These are phyloP conservation scores for Vigna nakashimae DNA, from an alignment of 306 rosid genomes.

Conservation along the genomic window DNA sequence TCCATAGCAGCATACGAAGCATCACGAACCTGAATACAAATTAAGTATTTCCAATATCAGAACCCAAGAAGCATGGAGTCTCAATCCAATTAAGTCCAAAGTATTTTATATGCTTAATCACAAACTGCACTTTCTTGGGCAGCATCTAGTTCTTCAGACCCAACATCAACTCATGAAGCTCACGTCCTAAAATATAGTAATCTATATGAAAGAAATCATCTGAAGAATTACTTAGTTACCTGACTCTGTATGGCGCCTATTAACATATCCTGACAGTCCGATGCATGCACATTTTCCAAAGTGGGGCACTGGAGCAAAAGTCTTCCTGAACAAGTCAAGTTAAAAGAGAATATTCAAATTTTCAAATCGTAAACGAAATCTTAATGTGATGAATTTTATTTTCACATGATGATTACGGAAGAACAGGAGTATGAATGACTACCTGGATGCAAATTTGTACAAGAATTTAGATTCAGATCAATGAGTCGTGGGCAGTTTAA, in stretches of 20 bases:
- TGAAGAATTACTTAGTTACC: constrained; percentile 53
- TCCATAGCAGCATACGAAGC: constrained; percentile 48
- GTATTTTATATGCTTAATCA: constrained; percentile 19
- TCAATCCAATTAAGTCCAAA: not conserved
- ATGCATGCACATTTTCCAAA: constrained; percentile 83
- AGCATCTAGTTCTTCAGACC: not conserved
- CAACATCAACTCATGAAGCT: constrained; percentile 6
- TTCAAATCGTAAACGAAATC: not conserved
- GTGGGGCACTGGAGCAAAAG: constrained; percentile 81
- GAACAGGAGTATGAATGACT: constrained; percentile 33
- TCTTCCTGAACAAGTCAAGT: constrained; percentile 63
- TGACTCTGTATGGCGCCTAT: constrained; percentile 72
- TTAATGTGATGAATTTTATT: not conserved
- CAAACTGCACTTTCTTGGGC: not conserved
- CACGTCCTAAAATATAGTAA: not conserved
- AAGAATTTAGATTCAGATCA: constrained; percentile 90
- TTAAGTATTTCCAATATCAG: constrained; percentile 28
- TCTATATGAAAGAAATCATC: constrained; percentile 2
- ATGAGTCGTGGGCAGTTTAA: constrained; percentile 84
- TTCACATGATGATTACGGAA: constrained; percentile 29
- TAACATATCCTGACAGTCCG: constrained; percentile 70
- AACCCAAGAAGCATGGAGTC: constrained; percentile 21
- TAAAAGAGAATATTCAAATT: constrained; percentile 30
- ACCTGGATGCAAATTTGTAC: constrained; percentile 94
- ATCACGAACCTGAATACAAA: constrained; percentile 63